phyloP scores from a whole-genome alignment of 1,284 basidiomycete genomes.

The Laetiporus sulphureus region DNA sequence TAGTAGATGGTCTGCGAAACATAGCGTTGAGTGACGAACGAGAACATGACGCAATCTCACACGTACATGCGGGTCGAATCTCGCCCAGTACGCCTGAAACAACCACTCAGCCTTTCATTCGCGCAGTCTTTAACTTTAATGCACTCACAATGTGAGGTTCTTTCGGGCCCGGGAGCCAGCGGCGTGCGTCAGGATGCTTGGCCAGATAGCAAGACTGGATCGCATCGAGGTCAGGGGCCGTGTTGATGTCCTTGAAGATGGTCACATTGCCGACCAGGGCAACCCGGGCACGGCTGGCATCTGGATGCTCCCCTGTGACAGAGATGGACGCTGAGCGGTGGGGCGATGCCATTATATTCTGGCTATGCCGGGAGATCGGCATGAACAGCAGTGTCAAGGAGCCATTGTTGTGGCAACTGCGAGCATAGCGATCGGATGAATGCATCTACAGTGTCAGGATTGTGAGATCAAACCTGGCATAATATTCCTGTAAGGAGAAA shows the following conservation, averaged over 20 bases:
- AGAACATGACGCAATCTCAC: background rate
- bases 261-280: slow-evolving; percentile 51
- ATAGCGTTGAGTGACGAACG: background rate
- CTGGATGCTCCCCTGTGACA: slow-evolving; percentile 36
- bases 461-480: slow-evolving; percentile 30
- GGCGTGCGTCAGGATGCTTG: slow-evolving; percentile 42
- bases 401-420: slow-evolving; percentile 52
- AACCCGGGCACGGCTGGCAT: slow-evolving; percentile 41
- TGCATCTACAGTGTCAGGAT: background rate
- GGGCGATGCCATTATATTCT: slow-evolving; percentile 44
- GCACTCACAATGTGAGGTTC: slow-evolving; percentile 39
- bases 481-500: slow-evolving; percentile 59
- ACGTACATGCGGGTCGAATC: slow-evolving; percentile 45
- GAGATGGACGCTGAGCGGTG: slow-evolving; percentile 47
- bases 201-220: slow-evolving; percentile 38
- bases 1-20: slow-evolving; percentile 44
- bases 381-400: slow-evolving; percentile 55
- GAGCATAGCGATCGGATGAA: background rate
- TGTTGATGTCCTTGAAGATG: slow-evolving; percentile 29
- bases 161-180: slow-evolving; percentile 44
- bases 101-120: too few relatives aligned
- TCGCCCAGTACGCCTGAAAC: slow-evolving; percentile 47
- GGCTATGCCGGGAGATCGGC: slow-evolving; percentile 55
- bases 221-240: slow-evolving; percentile 26
- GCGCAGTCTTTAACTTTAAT: too few relatives aligned